phyloP scores from a whole-genome alignment of 805 yeast species.

The Suhomyces vadensis region DNA sequence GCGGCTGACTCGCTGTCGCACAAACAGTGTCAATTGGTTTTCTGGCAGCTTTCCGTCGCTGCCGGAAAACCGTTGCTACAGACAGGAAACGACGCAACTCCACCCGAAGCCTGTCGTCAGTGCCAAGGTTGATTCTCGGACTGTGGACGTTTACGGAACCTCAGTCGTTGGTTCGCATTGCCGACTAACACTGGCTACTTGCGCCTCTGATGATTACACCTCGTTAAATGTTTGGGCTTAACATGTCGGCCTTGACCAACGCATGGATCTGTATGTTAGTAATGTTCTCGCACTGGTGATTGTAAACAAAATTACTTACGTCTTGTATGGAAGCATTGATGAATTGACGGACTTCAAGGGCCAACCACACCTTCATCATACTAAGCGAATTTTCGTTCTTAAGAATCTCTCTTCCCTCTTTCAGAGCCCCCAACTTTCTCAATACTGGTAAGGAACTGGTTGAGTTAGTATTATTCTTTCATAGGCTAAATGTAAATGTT shows the following conservation, averaged over 20 bases:
- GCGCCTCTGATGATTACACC: too few relatives aligned
- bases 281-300: neutral
- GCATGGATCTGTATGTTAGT: slow-evolving; percentile 39
- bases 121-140: too few relatives aligned
- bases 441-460: slow-evolving; percentile 77
- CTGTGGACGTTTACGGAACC: too few relatives aligned
- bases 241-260: slow-evolving; percentile 46
- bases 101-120: too few relatives aligned
- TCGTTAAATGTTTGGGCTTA: slow-evolving; percentile 41
- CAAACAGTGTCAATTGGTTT: too few relatives aligned
- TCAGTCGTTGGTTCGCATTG: too few relatives aligned
- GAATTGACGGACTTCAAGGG: slow-evolving; percentile 84
- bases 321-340: slow-evolving; percentile 82
- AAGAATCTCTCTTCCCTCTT: slow-evolving; percentile 62
- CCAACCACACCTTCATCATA: slow-evolving; percentile 89
- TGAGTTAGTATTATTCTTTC: slow-evolving; percentile 17
- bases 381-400: slow-evolving; percentile 61
- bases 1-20: too few relatives aligned
- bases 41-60: too few relatives aligned
- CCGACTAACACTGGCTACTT: too few relatives aligned
- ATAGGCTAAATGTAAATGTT: too few relatives aligned
- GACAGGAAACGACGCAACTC: too few relatives aligned
- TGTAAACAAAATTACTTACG: slow-evolving; percentile 41
- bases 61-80: too few relatives aligned
- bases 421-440: slow-evolving; percentile 71